Base-by-base conservation (phyloP, 306 rosid genomes). In the Castanopsis chinensis region DNA sequence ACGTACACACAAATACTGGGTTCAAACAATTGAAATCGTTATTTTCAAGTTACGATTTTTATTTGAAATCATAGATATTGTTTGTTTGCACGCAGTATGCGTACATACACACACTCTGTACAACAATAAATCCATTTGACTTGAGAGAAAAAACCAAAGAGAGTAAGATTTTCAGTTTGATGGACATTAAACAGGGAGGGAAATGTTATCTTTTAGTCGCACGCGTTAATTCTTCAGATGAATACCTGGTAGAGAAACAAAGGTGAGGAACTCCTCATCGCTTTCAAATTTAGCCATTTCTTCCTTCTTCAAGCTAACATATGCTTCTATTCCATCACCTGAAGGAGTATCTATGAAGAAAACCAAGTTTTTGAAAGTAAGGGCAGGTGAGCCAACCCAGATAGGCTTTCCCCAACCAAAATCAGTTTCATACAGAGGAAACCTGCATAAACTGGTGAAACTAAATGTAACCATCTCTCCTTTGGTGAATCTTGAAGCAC, bases 401-500 rank as follows among this genome's bases (percentile, higher is more conserved):
- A 82, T 57, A 2, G 91, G 96, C 67, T 78, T 78, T 0, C 93
- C 96, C 90, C 87, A 87, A 5, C 96, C 93, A 75, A 88, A 88
- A 75, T 88, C 92, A 30, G 85, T 72, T 1, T 88, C 92, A 13
- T 88, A 88, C 78, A 88, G n/a, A 25, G 92, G 92, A 25, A 88
- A 77, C 75, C 84, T 75, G 60, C 92, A 86, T 56, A 82, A 58
- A 70, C 92, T 88, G 1, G 82, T 84, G 73, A 88, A 84, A 9
- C 21, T 76, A 56, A 86, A 84, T 0, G 90, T 6, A 21, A 86
- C 72, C 9, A 75, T 33, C 28, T 86, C 88, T 18, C 83, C 85
- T 57, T 63, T 83, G 43, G 64, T 43, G 61, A 86, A 84, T 63
- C 69, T 78, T 5, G 75, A 0, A 0, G 82, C 76, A 59, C 21